Percentiles rank a stretch among this genome's conserved stretches.
These are phyloP conservation scores for Vanderwaltozyma yarrowii DNA, from an alignment of 805 yeast genomes.

Conservation along the genomic window DNA sequence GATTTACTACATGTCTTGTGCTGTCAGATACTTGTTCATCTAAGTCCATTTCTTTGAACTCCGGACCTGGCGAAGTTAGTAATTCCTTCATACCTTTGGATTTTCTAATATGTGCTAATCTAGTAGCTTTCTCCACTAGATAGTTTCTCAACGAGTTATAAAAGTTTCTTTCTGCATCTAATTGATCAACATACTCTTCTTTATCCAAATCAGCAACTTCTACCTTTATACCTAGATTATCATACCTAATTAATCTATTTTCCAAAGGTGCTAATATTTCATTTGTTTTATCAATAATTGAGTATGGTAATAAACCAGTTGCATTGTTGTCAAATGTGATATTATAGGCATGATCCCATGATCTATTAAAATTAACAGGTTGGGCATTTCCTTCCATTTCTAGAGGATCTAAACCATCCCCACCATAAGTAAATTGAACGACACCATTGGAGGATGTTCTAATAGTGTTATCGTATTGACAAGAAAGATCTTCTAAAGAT, in stretches of 20 bases:
- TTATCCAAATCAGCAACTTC: slow-evolving; percentile 35
- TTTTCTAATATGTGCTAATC: slow-evolving; percentile 48
- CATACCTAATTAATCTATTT: slow-evolving; percentile 49
- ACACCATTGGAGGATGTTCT: slow-evolving; percentile 93
- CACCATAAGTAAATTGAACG: slow-evolving; percentile 97
- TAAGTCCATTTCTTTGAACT: slow-evolving; percentile 32
- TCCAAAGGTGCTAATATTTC: slow-evolving; percentile 52
- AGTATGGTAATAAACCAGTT: slow-evolving; percentile 55
- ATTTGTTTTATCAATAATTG: slow-evolving; percentile 48
- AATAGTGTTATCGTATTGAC: slow-evolving; percentile 88
- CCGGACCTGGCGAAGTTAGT: slow-evolving; percentile 36
- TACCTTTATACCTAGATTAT: slow-evolving; percentile 55
- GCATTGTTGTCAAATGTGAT: slow-evolving; percentile 52
- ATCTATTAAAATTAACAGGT: slow-evolving; percentile 87
- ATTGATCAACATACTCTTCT: slow-evolving; percentile 65
- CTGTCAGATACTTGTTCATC: slow-evolving; percentile 30
- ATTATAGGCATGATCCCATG: slow-evolving; percentile 88
- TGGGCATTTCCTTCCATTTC: slow-evolving; percentile 99
- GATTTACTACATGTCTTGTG: slow-evolving; percentile 43
- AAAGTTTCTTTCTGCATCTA: slow-evolving; percentile 80
- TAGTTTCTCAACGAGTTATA: slow-evolving; percentile 66
- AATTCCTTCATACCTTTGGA: slow-evolving; percentile 40
- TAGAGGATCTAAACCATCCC: slow-evolving; percentile 95
- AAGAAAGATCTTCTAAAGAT: slow-evolving; percentile 89
- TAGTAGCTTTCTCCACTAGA: slow-evolving; percentile 44